Evolutionary conservation across 2,329 filamentous ascomycete genomes (phyloP), one percentile per base, ranked within the genome.

Genomic region (Colletotrichum filicis): DNA sequence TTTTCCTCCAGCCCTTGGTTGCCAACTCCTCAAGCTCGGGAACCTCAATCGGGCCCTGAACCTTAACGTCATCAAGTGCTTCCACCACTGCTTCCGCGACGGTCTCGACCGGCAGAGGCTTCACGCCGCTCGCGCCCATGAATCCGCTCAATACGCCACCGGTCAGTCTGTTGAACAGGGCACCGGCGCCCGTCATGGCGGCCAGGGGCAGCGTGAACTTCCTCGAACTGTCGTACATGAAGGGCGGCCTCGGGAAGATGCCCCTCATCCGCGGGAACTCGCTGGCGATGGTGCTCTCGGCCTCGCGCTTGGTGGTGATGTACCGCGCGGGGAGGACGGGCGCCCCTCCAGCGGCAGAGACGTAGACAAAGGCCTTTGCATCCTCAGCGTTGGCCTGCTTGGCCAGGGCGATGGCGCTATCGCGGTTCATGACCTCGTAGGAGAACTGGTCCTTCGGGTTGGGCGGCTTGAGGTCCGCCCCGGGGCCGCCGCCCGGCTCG

Each of bases 371-470:
- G 0, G 92, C 90, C 22, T 87, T 84, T 16, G 92, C 92, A 46
- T 90, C 87, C 73, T 91, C 90, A 42, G 85, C 85, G 30, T 88
- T 88, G 1, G 95, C 92, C 80, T 96, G 94, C 79, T 92, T 91
- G 16, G 96, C 97, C 16, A 98, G 88, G 67, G 92, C 89, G 74
- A 98, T 91, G 60, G 96, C 96, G 85, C 87, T 91, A 84, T 98
- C 96, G 70, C 97, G 90, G 85, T 99, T 99, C 95, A 99, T 98
- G 74, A 95, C 88, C 85, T 98, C 97, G 85, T 99, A 99, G 22
- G 96, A 98, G 78, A 98, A 87, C 83, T 97, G 93, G 30, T 92
- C 92, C 77, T 92, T 91, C 58, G 86, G 89, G 81, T 94, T 92
- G 65, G 91, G 87, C 1, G 92, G 89, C 76, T 88, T 87, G 76